These are phyloP conservation scores for Podaxis mareebaensis DNA, from an alignment of 768 basidiomycete species.

Conservation along the genomic window DNA sequence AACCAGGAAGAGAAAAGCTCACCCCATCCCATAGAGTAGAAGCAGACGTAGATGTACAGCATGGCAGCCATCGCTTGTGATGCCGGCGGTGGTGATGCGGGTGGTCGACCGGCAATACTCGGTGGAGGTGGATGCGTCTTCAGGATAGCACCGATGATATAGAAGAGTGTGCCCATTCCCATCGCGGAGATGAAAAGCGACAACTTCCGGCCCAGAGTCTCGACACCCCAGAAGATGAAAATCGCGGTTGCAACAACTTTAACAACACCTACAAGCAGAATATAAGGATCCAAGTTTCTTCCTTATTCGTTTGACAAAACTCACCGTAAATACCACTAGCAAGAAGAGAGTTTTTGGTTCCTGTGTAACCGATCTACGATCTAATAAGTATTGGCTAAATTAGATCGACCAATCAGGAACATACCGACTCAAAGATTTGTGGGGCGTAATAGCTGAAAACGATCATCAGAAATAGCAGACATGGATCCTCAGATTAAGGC, in stretches of 20 bases:
- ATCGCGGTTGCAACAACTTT: conserved; percentile 67
- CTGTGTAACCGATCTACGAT: conserved; percentile 64
- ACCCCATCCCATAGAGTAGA: conserved; percentile 90
- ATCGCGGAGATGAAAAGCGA: conserved; percentile 73
- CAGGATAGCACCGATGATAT: conserved; percentile 82
- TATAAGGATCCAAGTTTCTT: not conserved
- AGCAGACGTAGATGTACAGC: conserved; percentile 85
- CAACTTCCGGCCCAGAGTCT: conserved; percentile 65
- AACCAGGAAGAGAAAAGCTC: conserved; percentile 13
- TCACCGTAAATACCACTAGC: conserved; percentile 69
- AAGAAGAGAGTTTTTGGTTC: conserved; percentile 58
- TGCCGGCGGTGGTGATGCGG: conserved; percentile 49
- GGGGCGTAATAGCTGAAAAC: conserved; percentile 63
- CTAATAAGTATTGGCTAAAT: conserved; percentile 4
- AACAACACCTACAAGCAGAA: conserved; percentile 41
- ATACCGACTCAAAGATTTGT: conserved; percentile 67
- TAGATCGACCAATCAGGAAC: conserved; percentile 20
- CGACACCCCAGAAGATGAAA: conserved; percentile 69
- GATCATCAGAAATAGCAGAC: not conserved
- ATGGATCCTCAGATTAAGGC: conserved; percentile 14
- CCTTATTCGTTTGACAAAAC: not conserved
- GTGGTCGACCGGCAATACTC: conserved; percentile 22
- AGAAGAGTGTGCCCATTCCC: conserved; percentile 81
- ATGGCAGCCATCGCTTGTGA: conserved; percentile 83
- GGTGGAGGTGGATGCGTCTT: conserved; percentile 69